Evolutionary conservation across 1,284 basidiomycete species (phyloP), one percentile per base, ranked within the genome.

Genomic region (Boletus smithii): DNA sequence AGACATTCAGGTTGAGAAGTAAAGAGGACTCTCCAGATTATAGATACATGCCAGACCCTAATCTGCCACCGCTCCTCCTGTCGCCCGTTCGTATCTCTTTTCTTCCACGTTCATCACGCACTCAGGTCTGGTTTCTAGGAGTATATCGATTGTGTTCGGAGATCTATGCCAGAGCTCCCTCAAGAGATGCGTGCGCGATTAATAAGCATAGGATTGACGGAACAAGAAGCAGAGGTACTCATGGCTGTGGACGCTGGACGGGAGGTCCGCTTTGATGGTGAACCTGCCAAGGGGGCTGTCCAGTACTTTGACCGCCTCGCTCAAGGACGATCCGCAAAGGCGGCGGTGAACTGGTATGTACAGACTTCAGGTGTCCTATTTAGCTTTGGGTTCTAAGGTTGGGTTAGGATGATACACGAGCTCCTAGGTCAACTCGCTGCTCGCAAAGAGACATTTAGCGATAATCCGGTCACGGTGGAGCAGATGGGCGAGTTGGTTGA

Each of bases 21-120:
- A 99, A 99, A 68, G 95, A 97, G 61, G 90, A 94, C 59, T 88
- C 92, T 0, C 89, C 89, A 5, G 95, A 99, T 65, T 99, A 99
- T 66, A 79, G 95, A 7, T 99, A 97, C 71, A 95, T 99, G 92
- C 97, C 97, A 0, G 97, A 99, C 65, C 85, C 92, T 0, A 98
- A 99, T 62, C 70, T 99, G 0, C 91, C 92, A 0, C 81, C 87
- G 0, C 66, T 95, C 5, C 61, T 83, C 22, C 66, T 97, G n/a
- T 73, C 76, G 48, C 63, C 79, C 56, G 88, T 85, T 46, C 35
- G 66, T 45, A 0, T 17, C 17, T 10, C 13, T 10, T 32, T 8
- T 46, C 31, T 37, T 40, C 34, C 16, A 6, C 5, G 17, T 32
- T 8, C n/a, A n/a, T 16, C 16, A 4, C 22, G 7, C 4, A n/a